Evolutionary conservation across 78 protist species (phyloP), one percentile per base, ranked within the genome.

Genomic region (Dictyostelium purpureum): DNA sequence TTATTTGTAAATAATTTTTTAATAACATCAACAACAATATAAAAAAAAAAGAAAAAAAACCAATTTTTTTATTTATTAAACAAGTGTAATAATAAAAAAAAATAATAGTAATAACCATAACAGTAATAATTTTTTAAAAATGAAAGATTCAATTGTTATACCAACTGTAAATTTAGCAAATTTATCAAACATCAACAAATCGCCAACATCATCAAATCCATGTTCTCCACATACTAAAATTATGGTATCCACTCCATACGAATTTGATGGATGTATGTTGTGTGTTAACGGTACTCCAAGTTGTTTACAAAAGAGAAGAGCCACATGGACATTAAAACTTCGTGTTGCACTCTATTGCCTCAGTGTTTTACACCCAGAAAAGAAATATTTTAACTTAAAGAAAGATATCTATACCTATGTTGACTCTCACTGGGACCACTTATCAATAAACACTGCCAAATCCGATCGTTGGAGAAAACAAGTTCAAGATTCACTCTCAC

Each of bases 391-490:
- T 61, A 83, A 83, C 35, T 37, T 83, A n/a, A 83, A 54, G 9
- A 83, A 83, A 83, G 90, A 83, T 71, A 83, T 83, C 37, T 83
- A 83, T 24, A 83, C 90, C 45, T 83, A 83, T 43, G 90, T 83
- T 9, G 90, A 83, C 28, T 49, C 52, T 5, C 90, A 83, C 59
- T 83, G 90, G 90, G 90, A 83, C 26, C 49, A 52, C 28, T 65
- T 83, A 1, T 83, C 90, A 1, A 83, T 83, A 26, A 83, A 83
- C 74, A 83, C 90, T 28, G 90, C 90, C 33, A 83, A 83, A 56
- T 83, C 90, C 1, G 90, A 83, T 42, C 79, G 90, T 56, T 83
- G 90, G 90, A 67, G 90, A 56, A 83, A 83, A 38, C 90, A 83
- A 71, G 90, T 83, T 11, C 90, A 83, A 71, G 90, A 83, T 42